phyloP scores from a whole-genome alignment of 768 basidiomycete genomes.

The Cystobasidium tubakii region DNA sequence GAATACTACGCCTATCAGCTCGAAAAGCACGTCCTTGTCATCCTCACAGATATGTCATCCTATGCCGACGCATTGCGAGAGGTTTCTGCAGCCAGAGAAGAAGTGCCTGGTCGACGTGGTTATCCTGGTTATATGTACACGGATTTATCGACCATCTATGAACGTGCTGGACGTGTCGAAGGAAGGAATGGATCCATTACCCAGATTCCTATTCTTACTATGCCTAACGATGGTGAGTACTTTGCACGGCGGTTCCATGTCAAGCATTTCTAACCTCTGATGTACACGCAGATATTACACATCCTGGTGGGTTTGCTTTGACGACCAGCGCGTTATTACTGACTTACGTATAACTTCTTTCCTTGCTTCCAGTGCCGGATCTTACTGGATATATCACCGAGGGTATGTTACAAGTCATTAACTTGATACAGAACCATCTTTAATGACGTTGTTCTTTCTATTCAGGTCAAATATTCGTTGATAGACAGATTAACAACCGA shows the following conservation, averaged over 20 bases:
- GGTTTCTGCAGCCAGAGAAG: conserved; percentile 97
- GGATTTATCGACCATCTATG: conserved; percentile 97
- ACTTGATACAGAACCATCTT: no score
- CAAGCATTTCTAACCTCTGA: no score
- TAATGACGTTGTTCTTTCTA: no score
- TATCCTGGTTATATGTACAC: conserved; percentile 76
- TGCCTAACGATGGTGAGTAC: conserved; percentile 82
- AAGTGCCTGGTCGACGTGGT: conserved; percentile 97
- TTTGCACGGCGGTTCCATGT: conserved; percentile 54
- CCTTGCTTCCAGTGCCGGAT: conserved; percentile 53
- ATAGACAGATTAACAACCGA: conserved; percentile 91
- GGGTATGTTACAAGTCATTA: conserved; percentile 48
- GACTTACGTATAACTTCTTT: neutral
- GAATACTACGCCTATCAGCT: conserved; percentile 99
- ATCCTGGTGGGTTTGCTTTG: conserved; percentile 57
- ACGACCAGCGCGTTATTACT: no score
- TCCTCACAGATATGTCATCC: conserved; percentile 97
- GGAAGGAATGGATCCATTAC: conserved; percentile 98
- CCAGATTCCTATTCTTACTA: conserved; percentile 97
- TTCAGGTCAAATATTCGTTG: conserved; percentile 86
- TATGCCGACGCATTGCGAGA: conserved; percentile 95
- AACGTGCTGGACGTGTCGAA: conserved; percentile 95
- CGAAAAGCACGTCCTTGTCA: conserved; percentile 98
- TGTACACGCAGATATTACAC: conserved; percentile 77
- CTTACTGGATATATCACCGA: conserved; percentile 98